Evolutionary conservation across 257 asterid genomes (phyloP), one percentile per base, ranked within the genome.

Genomic region (Nemophila menziesii): DNA sequence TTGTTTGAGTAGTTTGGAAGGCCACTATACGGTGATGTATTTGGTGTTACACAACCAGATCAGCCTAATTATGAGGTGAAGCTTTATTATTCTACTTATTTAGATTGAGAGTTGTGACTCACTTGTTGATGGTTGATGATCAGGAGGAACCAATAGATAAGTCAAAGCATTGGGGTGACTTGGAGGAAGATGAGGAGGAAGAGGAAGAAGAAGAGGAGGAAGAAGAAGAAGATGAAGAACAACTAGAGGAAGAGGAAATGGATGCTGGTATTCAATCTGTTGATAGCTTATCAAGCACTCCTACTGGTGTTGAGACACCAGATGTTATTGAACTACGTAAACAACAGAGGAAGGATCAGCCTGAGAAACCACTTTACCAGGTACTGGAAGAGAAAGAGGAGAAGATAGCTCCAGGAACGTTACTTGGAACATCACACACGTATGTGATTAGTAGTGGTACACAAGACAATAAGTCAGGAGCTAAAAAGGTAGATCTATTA

Each of bases 261-360:
- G 5, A 29, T 7, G 36, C 63, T 63, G 95, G 93, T 49, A 87
- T 73, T 51, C 93, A 80, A 47, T 87, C 95, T 34, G 92, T 87
- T 12, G 97, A 83, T 65, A 83, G 93, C 56, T 77, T 80, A 20
- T 87, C 97, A 10, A 89, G 96, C 64, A 89, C 98, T 33, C 96
- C 96, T 53, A 89, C 98, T 48, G 98, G 98, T 5, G 98, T 89
- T 43, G 96, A 84, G 67, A 89, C 94, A 52, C 98, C 96, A 15
- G 96, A 89, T 71, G 93, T 84, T 54, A 84, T 89, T 55, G 98
- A 89, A 66, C 96, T 89, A 17, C 96, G 98, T 8, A 89, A 89
- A 68, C 98, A 89, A 69, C 98, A 89, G 63, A 78, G 93, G 71
- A 84, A 89, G 78, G 96, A 89, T 37, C n/a, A n/a, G n/a, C 96